Evolutionary conservation across 2,329 filamentous ascomycete genomes (phyloP).

Genomic region (Arthroderma uncinatum): DNA sequence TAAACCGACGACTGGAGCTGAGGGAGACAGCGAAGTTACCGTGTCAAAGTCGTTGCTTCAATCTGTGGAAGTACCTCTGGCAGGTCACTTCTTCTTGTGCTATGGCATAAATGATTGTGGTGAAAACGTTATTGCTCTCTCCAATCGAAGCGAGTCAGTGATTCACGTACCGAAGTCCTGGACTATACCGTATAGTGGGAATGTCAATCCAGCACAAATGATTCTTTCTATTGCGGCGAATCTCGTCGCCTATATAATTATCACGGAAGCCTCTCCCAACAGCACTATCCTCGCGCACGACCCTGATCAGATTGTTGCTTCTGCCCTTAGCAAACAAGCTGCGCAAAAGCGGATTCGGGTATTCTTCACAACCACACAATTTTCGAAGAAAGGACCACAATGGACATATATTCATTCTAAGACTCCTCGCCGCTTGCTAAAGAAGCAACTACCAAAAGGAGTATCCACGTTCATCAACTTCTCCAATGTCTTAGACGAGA

Average conservation of each 20-base stretch:
- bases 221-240: background rate
- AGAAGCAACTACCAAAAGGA: background rate
- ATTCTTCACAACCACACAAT: constrained; percentile 4
- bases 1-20: background rate
- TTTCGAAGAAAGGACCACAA: background rate
- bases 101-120: background rate
- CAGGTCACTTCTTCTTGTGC: background rate
- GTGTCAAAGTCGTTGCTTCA: background rate
- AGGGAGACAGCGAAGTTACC: background rate
- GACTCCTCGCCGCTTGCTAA: background rate
- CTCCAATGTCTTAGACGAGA: background rate
- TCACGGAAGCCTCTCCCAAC: background rate
- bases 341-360: background rate
- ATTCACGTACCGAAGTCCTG: background rate
- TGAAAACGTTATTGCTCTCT: background rate
- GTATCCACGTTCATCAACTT: constrained; percentile 6
- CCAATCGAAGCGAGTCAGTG: background rate
- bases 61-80: background rate
- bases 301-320: constrained; percentile 1
- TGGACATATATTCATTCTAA: constrained; percentile 5
- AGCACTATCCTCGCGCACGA: constrained; percentile 3
- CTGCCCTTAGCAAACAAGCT: background rate
- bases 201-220: background rate
- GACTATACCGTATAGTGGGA: background rate
- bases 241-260: background rate